Evolutionary conservation across 208 protist species (phyloP).

Genomic region (Acanthamoeba castellanii): DNA sequence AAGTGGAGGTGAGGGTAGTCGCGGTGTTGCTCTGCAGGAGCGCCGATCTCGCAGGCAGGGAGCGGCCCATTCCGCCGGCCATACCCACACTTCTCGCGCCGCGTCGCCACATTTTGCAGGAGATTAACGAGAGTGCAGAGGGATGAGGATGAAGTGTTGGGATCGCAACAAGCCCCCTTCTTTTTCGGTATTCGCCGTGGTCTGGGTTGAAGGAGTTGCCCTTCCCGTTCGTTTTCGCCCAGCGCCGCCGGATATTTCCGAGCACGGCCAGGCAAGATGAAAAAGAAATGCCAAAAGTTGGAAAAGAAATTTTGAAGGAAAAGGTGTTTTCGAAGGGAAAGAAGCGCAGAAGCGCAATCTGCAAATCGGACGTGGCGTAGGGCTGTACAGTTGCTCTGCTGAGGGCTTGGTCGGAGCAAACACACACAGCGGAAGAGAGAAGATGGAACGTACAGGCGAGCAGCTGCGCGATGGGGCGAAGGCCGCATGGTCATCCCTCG

Average conservation of each 20-base stretch:
- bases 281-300: not conserved
- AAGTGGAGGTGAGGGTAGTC: not conserved
- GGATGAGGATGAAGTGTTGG: not conserved
- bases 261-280: not conserved
- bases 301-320: not conserved
- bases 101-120: constrained; percentile 2
- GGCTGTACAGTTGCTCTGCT: not conserved
- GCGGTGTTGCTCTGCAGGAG: not conserved
- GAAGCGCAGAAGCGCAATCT: not conserved
- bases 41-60: not conserved
- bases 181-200: not conserved
- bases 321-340: not conserved
- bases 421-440: not conserved
- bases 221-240: not conserved
- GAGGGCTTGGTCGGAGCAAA: too few relatives aligned
- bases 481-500: not conserved
- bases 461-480: constrained; percentile 25
- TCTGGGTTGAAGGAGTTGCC: not conserved
- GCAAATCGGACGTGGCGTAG: not conserved
- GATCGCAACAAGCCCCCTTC: not conserved
- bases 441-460: constrained; percentile 11
- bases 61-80: not conserved
- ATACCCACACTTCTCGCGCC: not conserved
- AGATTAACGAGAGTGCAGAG: not conserved
- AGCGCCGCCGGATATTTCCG: not conserved